phyloP scores from a whole-genome alignment of 2,329 filamentous ascomycete species.

The Nemania abortiva region DNA sequence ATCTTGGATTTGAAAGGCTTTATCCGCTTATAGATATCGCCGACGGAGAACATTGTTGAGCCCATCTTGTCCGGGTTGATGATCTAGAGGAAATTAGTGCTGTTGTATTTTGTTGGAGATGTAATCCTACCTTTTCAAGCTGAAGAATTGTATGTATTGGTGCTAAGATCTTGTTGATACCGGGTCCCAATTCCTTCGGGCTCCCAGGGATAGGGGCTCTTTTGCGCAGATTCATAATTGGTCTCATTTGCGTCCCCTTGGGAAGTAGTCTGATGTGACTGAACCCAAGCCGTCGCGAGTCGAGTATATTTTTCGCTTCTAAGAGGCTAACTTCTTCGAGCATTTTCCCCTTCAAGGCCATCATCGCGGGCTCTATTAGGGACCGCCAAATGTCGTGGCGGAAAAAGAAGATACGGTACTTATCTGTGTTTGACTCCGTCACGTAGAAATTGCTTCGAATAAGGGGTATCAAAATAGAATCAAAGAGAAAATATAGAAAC shows the following conservation, averaged over 20 bases:
- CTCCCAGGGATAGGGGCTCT: constrained; percentile 63
- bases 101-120: not conserved
- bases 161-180: constrained; percentile 69
- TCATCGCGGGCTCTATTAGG: constrained; percentile 79
- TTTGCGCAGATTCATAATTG: constrained; percentile 87
- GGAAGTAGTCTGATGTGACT: constrained; percentile 85
- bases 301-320: constrained; percentile 68
- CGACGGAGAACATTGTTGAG: constrained; percentile 82
- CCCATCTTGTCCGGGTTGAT: constrained; percentile 74
- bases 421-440: constrained; percentile 86
- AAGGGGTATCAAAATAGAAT: constrained; percentile 89
- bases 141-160: constrained; percentile 83
- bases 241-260: constrained; percentile 79
- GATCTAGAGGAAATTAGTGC: constrained; percentile 50
- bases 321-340: constrained; percentile 79
- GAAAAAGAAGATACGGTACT: constrained; percentile 90
- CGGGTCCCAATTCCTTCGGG: constrained; percentile 53
- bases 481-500: constrained; percentile 91
- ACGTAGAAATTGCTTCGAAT: constrained; percentile 92
- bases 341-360: constrained; percentile 75
- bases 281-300: constrained; percentile 75
- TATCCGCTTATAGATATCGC: constrained; percentile 81
- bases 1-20: constrained; percentile 73
- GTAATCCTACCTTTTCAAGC: constrained; percentile 74
- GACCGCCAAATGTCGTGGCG: constrained; percentile 91